Evolutionary conservation across 768 basidiomycete genomes (phyloP).

Genomic region (Russula olivacea): DNA sequence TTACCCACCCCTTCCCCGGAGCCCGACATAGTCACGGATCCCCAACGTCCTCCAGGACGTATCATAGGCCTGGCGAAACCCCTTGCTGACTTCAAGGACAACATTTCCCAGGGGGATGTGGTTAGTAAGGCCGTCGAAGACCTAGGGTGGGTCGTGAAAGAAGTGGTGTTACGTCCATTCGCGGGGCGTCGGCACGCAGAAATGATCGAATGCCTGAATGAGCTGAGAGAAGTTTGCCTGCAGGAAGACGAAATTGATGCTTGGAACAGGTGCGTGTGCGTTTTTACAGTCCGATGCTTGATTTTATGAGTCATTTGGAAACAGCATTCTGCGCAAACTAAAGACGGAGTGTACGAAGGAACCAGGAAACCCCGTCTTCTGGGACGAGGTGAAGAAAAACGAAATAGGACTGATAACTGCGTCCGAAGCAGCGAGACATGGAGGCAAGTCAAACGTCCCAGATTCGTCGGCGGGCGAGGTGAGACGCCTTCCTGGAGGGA

Average conservation of each 20-base stretch:
- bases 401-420: conserved; percentile 62
- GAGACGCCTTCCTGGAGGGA: conserved; percentile 22
- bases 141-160: conserved; percentile 60
- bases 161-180: conserved; percentile 68
- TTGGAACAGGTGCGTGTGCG: conserved; percentile 63
- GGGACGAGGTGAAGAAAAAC: conserved; percentile 43
- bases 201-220: conserved; percentile 66
- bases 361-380: conserved; percentile 64
- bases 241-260: conserved; percentile 79
- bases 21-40: conserved; percentile 36
- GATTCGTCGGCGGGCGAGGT: conserved; percentile 55
- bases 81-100: conserved; percentile 67
- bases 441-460: conserved; percentile 51
- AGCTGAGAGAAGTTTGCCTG: conserved; percentile 54
- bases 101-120: conserved; percentile 66
- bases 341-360: conserved; percentile 47
- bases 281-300: not conserved
- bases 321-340: conserved; percentile 57
- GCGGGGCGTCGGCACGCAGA: conserved; percentile 58
- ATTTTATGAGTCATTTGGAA: not conserved
- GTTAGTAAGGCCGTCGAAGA: conserved; percentile 85
- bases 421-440: conserved; percentile 53
- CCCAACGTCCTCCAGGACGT: conserved; percentile 56
- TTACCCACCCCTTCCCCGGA: conserved; percentile 26
- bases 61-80: conserved; percentile 74